These are phyloP conservation scores for Hypoxylon sp. DNA, from an alignment of 2,329 filamentous ascomycete genomes.

Conservation along the genomic window DNA sequence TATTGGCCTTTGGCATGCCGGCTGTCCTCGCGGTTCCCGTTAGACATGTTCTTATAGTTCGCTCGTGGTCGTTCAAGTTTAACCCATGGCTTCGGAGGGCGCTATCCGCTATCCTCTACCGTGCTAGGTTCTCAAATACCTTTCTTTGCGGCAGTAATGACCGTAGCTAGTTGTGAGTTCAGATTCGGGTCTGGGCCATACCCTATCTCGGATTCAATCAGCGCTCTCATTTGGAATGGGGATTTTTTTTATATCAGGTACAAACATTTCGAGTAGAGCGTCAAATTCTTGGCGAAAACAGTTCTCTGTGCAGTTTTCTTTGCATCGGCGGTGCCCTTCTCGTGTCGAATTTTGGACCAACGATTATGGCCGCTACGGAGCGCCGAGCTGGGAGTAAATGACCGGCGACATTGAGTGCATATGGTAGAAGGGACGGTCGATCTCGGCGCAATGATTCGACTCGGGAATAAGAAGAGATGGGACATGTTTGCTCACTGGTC, in stretches of 20 bases:
- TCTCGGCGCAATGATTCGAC: conserved; percentile 27
- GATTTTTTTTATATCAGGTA: conserved; percentile 29
- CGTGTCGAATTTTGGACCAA: conserved; percentile 97
- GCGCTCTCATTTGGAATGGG: conserved; percentile 21
- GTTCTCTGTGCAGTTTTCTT: conserved; percentile 81
- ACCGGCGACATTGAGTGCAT: conserved; percentile 64
- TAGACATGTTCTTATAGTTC: conserved; percentile 26
- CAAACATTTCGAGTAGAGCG: conserved; percentile 79
- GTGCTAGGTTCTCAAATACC: conserved; percentile 56
- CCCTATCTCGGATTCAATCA: conserved; percentile 61
- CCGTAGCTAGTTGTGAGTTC: conserved; percentile 81
- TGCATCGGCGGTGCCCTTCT: conserved; percentile 88
- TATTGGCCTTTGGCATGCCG: conserved; percentile 84
- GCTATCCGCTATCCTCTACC: conserved; percentile 26
- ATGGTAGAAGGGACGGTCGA: conserved; percentile 45
- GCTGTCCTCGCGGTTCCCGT: conserved; percentile 56
- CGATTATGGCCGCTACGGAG: conserved; percentile 82
- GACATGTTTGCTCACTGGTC: conserved; percentile 36
- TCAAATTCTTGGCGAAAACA: conserved; percentile 78
- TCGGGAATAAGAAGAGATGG: conserved; percentile 30
- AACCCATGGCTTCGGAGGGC: conserved; percentile 33
- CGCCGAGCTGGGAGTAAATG: conserved; percentile 61
- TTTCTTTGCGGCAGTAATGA: conserved; percentile 84
- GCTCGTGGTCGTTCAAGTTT: conserved; percentile 37
- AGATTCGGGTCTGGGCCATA: conserved; percentile 78